phyloP scores from a whole-genome alignment of 192 early-diverging fungal genomes.

The Neocallimastix lanati region DNA sequence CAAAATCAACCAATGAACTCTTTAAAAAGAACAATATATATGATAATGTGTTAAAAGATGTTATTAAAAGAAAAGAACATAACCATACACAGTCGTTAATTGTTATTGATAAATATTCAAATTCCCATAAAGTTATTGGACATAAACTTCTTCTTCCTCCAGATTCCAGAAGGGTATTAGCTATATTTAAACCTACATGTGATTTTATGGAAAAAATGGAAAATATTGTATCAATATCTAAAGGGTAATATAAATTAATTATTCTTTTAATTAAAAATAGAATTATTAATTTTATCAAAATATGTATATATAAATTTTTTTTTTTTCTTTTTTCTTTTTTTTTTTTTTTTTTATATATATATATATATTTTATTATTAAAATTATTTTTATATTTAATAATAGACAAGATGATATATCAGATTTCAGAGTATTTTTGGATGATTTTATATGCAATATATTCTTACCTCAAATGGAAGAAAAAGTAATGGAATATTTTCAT shows the following conservation, averaged over 20 bases:
- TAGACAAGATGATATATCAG: slow-evolving; percentile 11
- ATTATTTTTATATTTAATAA: background rate
- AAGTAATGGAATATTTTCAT: slow-evolving; percentile 53
- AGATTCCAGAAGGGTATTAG: slow-evolving; percentile 47
- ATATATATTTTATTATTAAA: too few relatives aligned
- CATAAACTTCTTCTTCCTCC: slow-evolving; percentile 46
- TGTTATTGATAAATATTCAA: slow-evolving; percentile 42
- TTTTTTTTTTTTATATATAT: too few relatives aligned
- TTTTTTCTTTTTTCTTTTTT: too few relatives aligned
- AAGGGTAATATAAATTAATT: slow-evolving; percentile 8
- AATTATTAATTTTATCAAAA: too few relatives aligned
- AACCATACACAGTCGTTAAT: background rate
- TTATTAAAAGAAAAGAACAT: slow-evolving; percentile 7
- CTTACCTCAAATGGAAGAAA: slow-evolving; percentile 67
- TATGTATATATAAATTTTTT: too few relatives aligned
- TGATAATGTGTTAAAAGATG: background rate
- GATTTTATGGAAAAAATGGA: slow-evolving; percentile 37
- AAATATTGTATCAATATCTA: slow-evolving; percentile 25
- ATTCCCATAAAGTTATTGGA: slow-evolving; percentile 27
- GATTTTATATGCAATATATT: slow-evolving; percentile 67
- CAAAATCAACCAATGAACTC: background rate
- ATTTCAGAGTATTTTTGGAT: slow-evolving; percentile 46
- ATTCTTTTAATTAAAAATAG: too few relatives aligned
- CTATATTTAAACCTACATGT: slow-evolving; percentile 48
- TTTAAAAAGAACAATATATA: background rate